Evolutionary conservation across 2,329 filamentous ascomycete species (phyloP).

Genomic region (Colletotrichum camelliae): DNA sequence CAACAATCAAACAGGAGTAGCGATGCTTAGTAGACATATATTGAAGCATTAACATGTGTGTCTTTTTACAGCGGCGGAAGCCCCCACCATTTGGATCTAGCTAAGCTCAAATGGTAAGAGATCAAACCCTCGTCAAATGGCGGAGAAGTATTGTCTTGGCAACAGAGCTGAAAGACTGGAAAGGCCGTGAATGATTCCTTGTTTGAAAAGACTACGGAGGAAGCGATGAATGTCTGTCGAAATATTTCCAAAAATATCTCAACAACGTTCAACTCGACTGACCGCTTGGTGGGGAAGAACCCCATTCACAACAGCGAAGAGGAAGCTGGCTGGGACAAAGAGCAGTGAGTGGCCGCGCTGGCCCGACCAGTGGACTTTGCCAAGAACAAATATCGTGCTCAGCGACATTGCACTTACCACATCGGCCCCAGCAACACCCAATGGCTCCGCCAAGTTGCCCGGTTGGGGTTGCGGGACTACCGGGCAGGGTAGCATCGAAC

Average conservation of each 20-base stretch:
- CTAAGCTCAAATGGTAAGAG: background rate
- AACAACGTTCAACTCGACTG: background rate
- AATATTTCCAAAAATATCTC: background rate
- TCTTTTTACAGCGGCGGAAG: background rate
- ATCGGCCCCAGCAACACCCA: background rate
- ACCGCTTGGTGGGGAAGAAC: background rate
- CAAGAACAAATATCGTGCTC: background rate
- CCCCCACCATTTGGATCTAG: background rate
- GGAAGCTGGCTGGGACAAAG: background rate
- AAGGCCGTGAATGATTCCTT: background rate
- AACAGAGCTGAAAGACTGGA: background rate
- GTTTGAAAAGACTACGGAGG: background rate
- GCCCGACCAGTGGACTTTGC: background rate
- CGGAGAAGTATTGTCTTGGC: background rate
- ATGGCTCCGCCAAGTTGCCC: background rate
- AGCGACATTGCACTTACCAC: background rate
- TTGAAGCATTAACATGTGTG: background rate
- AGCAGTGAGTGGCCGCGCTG: background rate
- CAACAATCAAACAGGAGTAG: background rate
- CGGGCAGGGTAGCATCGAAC: slow-evolving; percentile 11
- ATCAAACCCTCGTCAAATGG: background rate
- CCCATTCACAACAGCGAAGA: background rate
- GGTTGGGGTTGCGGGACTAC: background rate
- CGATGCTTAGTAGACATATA: background rate
- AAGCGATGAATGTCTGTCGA: background rate